Base-by-base conservation (phyloP, 352 stramenopile genomes). In the Phytopythium ostracodes region DNA sequence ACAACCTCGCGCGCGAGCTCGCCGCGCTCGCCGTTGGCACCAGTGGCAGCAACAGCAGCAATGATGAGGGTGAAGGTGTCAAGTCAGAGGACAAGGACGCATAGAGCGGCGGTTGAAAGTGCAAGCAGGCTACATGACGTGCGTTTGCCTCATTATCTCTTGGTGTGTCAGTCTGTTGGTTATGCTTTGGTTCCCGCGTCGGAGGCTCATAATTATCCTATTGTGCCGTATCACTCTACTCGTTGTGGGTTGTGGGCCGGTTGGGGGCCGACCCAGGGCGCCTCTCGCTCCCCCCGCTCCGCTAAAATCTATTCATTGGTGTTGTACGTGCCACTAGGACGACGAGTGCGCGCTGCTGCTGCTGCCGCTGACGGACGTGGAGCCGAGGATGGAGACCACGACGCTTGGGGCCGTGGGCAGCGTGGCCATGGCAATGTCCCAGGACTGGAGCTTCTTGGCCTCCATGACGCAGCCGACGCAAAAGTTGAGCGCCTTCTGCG, bases 1-100 rank as follows among this genome's bases (percentile, higher is more conserved):
- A 88, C 67, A 95, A 88, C 60, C 90, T 92, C 59, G 80, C 88
- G 25, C 80, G 89, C 35, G 72, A 78, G 27, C 56, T 94, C 20
- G 76, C 75, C 0, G 64, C 65, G 12, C 27, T 60, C 10, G 54
- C 35, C 22, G 40, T 24, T 24, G 38, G 18, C 57, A 46, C 33
- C 33, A 38, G 14, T 11, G 33, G 42, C n/a, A 14, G 18, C 18
- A 25, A n/a, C 38, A 44, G 6, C 3, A n/a, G 27, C 25, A n/a
- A 31, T 8, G 11, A 62, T 31, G 33, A 62, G 20, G 49, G 40
- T 10, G 36, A 58, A 11, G 43, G 59, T 17, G 42, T 51, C 20
- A 9, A 25, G 22, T 24, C 44, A 4, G 36, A 63, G 33, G 24
- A 50, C 38, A 20, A 22, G 1, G 53, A 60, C 20, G 17, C 38